Base-by-base conservation (phyloP, 805 yeast species). In the Scheffersomyces ergatensis region DNA sequence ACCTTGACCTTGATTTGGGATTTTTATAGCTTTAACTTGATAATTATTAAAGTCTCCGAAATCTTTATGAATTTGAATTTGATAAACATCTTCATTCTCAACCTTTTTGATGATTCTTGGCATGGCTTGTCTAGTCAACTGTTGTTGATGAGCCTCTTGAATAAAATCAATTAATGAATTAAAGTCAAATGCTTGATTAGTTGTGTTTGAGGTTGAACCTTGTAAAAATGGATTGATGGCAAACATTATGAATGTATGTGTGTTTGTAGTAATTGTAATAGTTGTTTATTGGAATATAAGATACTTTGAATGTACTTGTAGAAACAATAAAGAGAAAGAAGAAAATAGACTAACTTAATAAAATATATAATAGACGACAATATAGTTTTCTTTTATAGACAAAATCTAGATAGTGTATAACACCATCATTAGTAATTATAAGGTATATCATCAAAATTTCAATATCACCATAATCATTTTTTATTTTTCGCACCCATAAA, bases 201-300 rank as follows among this genome's bases (percentile, higher is more conserved):
- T 36, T 8, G 26, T 5, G 16, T 33, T 34, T 24, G 17, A 12
- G 13, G 36, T 7, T 3, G 30, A 19, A 8, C 18, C 31, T 33
- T 41, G 44, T 13, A 33, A 41, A 26, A 25, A 33, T 41, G 44
- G 44, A 21, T 35, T 44, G 20, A 27, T 15, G 13, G 47, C 32
- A 36, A 44, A 44, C 47, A 44, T 44, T 25, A 64, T 69, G 20
- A 74, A 68, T 5, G 74, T 73, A 20, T 73, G 67, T 11, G 73
- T n/a, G n/a, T n/a, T n/a, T n/a, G n/a, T n/a, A n/a, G n/a, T n/a
- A n/a, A n/a, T n/a, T n/a, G n/a, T n/a, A n/a, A n/a, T n/a, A n/a
- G n/a, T n/a, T n/a, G n/a, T n/a, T n/a, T n/a, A n/a, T n/a, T n/a
- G n/a, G n/a, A n/a, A n/a, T n/a, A n/a, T n/a, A n/a, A n/a, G n/a